Evolutionary conservation across 805 yeast genomes (phyloP), one percentile per base, ranked within the genome.

Genomic region (Candida xyloterini): DNA sequence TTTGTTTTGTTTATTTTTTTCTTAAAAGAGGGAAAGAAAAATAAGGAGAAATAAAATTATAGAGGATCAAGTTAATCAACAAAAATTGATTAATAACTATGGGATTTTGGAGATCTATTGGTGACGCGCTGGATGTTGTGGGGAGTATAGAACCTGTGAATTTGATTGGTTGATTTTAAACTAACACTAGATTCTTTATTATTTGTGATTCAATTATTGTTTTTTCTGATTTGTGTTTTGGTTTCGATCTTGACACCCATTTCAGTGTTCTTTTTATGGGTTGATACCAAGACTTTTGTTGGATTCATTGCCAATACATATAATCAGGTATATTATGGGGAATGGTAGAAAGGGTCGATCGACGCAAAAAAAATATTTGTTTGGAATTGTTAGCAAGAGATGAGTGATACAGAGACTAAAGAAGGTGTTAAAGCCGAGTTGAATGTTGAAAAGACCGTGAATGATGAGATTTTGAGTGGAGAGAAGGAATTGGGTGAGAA

Each of bases 381-480:
- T 30, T 34, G 21, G 23, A 30, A 29, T 40, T 35, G 15, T 29
- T 30, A 29, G 34, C 38, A 39, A 22, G 30, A 33, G 21, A 36
- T 38, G 42, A 20, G 15, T 11, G 29, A 26, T n/a, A 22, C 21
- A 8, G 36, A 38, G 24, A 38, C 24, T 22, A 33, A 31, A 14
- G 36, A 35, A 9, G 42, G 27, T 10, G 38, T 22, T 7, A 41
- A 13, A 10, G 37, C 42, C 11, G 47, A 49, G 6, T 52, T 25
- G 27, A 33, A 20, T 9, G 29, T 34, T 3, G 43, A 40, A 25
- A 40, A 30, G 35, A 27, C 10, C 27, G 30, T 8, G 30, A 32
- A 16, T 13, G 20, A n/a, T 46, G 36, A 27, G 43, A 23, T 34
- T 2, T 44, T 27, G 23, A 23, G 22, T 13, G 27, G 20, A 13